phyloP scores from a whole-genome alignment of 352 stramenopile species.

The Phytophthora sansomeana region DNA sequence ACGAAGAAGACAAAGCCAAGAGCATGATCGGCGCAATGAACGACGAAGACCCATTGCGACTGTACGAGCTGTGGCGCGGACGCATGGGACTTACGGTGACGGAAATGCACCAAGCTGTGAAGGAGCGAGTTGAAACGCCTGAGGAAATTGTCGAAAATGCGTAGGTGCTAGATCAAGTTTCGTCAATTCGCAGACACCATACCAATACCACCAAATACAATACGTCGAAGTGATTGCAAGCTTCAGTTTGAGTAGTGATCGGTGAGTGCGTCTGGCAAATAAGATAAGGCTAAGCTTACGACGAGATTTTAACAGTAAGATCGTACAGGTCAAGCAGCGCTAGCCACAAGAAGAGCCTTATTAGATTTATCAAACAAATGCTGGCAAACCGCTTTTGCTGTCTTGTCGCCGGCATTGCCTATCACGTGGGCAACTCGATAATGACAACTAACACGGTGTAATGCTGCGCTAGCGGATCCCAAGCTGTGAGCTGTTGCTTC shows the following conservation, averaged over 20 bases:
- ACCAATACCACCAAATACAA: conserved; percentile 1
- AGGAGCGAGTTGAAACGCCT: conserved; percentile 22
- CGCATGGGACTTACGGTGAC: conserved; percentile 61
- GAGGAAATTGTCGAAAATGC: conserved; percentile 30
- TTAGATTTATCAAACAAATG: too few relatives aligned
- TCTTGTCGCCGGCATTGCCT: too few relatives aligned
- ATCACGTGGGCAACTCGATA: not conserved
- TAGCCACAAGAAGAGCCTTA: too few relatives aligned
- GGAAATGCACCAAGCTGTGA: conserved; percentile 60
- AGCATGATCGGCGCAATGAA: conserved; percentile 52
- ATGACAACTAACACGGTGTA: not conserved
- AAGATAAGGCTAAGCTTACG: too few relatives aligned
- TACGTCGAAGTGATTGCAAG: not conserved
- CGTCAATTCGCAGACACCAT: conserved; percentile 2
- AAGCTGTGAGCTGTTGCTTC: conserved; percentile 5
- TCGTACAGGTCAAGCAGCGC: too few relatives aligned
- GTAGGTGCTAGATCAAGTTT: conserved; percentile 7
- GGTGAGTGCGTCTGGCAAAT: too few relatives aligned
- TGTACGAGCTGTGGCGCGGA: conserved; percentile 69
- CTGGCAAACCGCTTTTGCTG: too few relatives aligned
- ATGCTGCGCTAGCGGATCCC: not conserved
- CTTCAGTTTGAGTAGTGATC: not conserved
- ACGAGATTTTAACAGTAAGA: too few relatives aligned
- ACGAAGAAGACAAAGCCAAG: conserved; percentile 57
- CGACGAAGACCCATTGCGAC: conserved; percentile 48